Base-by-base conservation (phyloP, 768 basidiomycete genomes). In the Naganishia vaughanmartiniae region DNA sequence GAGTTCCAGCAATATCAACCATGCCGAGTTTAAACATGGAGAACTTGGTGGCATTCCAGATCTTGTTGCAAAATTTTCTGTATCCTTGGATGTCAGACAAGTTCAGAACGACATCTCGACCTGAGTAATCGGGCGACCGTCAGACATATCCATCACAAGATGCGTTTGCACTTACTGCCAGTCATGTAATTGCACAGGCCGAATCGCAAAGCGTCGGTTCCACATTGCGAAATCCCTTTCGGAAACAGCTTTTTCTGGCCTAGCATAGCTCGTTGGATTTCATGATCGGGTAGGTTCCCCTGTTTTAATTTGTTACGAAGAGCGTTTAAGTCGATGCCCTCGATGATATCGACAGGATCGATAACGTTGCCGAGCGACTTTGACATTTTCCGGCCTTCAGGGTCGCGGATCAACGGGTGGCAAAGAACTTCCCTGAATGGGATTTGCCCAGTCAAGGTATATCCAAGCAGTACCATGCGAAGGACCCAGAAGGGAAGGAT, bases 401-500 rank as follows among this genome's bases (percentile, higher is more conserved):
- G 95, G 78, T 99, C 96, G 54, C 96, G 92, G 76, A 99, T 89
- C 93, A 99, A 96, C 26, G 95, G 94, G 78, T 98, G 96, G 82
- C 94, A 98, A 79, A 89, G 88, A 11, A 98, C 94, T 82, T 99
- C 94, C 57, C 87, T 85, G 86, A 98, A 99, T 0, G 96, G 96
- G 84, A 99, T 87, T 76, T 90, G 81, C 31, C 86, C 93, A 0
- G 96, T 99, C 55, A 97, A 87, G 69, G 89, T 86, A 75, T 92
- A 83, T 53, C 96, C 95, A 42, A 98, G 87, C 77, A 99, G 83
- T 58, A 91, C 95, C 95, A 98, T 99, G 53, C 96, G 90, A 19
- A 96, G 94, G 9, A 98, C 95, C 96, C 96, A 99, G 87, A 98
- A 98, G 86, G 94, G 94, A n/a, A 99, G 82, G 76, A 98, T 98